Evolutionary conservation across 352 stramenopile species (phyloP).

Genomic region (Globisporangium heterothallicum): DNA sequence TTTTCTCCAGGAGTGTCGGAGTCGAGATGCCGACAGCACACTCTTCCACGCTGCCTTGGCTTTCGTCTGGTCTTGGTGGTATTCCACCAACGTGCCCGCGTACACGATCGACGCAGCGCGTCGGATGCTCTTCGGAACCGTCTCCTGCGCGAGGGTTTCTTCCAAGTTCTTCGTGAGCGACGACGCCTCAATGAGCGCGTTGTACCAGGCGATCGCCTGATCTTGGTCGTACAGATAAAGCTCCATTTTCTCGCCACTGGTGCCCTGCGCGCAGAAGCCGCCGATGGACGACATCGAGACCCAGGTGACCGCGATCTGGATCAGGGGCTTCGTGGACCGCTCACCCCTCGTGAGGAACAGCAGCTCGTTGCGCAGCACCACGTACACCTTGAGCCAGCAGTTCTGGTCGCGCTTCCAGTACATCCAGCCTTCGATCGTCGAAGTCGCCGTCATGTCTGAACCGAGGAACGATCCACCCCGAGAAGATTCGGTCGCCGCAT

Average conservation of each 20-base stretch:
- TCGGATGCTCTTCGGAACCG: constrained; percentile 12
- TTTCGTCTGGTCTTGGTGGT: constrained; percentile 45
- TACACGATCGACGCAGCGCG: constrained; percentile 24
- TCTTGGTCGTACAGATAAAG: constrained; percentile 65
- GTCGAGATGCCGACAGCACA: constrained; percentile 29
- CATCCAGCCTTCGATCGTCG: constrained; percentile 56
- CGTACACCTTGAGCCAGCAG: constrained; percentile 78
- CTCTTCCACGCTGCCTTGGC: constrained; percentile 32
- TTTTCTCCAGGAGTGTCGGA: constrained; percentile 36
- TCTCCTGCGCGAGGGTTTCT: constrained; percentile 24
- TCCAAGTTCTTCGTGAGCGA: constrained; percentile 44
- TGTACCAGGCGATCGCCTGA: constrained; percentile 46
- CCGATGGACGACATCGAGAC: constrained; percentile 44
- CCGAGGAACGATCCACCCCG: constrained; percentile 27
- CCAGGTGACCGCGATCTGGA: constrained; percentile 61
- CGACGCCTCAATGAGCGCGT: constrained; percentile 59
- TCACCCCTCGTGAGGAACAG: constrained; percentile 59
- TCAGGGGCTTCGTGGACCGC: constrained; percentile 29
- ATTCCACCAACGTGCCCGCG: constrained; percentile 62
- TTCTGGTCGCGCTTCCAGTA: constrained; percentile 63
- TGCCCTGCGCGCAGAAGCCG: constrained; percentile 40
- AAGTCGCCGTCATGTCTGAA: constrained; percentile 10
- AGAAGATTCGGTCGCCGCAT: constrained; percentile 29
- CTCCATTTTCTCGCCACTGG: constrained; percentile 66
- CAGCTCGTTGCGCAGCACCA: constrained; percentile 58